A percentile compares a stretch with the other conserved stretches of the same genome.
Conservation (phyloP, 2,329 filamentous ascomycete genomes). For the Mariannaea sp. region DNA sequence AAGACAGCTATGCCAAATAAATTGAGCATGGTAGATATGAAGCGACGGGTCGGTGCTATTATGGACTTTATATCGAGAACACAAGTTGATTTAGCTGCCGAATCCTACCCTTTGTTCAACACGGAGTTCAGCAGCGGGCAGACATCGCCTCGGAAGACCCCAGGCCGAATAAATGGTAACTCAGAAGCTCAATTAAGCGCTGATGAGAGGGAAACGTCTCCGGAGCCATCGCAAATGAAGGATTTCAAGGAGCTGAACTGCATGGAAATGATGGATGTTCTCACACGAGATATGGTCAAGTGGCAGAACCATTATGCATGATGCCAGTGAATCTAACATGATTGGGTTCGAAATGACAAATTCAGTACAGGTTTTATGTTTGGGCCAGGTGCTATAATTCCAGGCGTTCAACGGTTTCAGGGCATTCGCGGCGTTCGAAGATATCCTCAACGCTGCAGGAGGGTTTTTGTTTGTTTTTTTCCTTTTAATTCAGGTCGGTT, state of each 20-base stretch:
- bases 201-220: conserved; percentile 33
- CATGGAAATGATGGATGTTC: conserved; percentile 87
- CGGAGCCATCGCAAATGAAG: conserved; percentile 40
- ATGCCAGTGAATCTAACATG: conserved; percentile 4
- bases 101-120: conserved; percentile 54
- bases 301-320: conserved; percentile 77
- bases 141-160: conserved; percentile 46
- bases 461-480: conserved; percentile 20
- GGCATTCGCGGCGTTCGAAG: conserved; percentile 32
- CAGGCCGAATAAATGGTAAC: conserved; percentile 45
- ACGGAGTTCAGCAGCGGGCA: conserved; percentile 46
- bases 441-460: conserved; percentile 30
- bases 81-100: conserved; percentile 82
- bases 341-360: not conserved
- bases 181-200: conserved; percentile 30
- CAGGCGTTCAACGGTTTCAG: conserved; percentile 28
- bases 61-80: conserved; percentile 89
- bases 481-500: not conserved
- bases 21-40: conserved; percentile 87
- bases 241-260: conserved; percentile 78
- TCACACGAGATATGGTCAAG: conserved; percentile 79
- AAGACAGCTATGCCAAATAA: conserved; percentile 63
- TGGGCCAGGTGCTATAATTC: conserved; percentile 12
- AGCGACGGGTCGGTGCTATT: conserved; percentile 80
- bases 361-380: conserved; percentile 6